A percentile compares a stretch with the other conserved stretches of the same genome.
Evolutionary conservation across 2,329 filamentous ascomycete genomes (phyloP).

Genomic region (Cladosporium cucumerinum): DNA sequence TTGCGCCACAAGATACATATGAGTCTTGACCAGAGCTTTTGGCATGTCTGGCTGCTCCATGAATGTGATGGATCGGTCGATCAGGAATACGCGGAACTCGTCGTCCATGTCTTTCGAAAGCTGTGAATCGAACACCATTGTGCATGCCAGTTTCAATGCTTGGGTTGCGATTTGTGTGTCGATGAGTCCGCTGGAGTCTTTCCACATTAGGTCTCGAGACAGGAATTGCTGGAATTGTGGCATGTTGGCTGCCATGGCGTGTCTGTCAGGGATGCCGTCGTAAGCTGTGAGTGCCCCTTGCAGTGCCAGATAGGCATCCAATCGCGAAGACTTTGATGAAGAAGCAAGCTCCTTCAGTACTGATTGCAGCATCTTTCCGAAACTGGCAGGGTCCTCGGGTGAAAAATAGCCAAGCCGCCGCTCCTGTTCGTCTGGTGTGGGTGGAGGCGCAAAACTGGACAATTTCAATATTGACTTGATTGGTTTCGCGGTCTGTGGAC

Average conservation of each 20-base stretch:
- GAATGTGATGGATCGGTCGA: slow-evolving; percentile 74
- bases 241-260: slow-evolving; percentile 73
- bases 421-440: slow-evolving; percentile 36
- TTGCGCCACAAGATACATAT: slow-evolving; percentile 75
- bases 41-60: slow-evolving; percentile 66
- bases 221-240: slow-evolving; percentile 76
- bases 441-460: slow-evolving; percentile 42
- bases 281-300: slow-evolving; percentile 74
- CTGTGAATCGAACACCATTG: slow-evolving; percentile 71
- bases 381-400: slow-evolving; percentile 53
- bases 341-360: slow-evolving; percentile 77
- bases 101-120: slow-evolving; percentile 67
- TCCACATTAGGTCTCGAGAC: slow-evolving; percentile 70
- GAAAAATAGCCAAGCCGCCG: slow-evolving; percentile 42
- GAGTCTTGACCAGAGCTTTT: slow-evolving; percentile 73
- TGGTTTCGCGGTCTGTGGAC: slow-evolving; percentile 52
- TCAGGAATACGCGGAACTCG: slow-evolving; percentile 74
- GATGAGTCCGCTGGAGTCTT: slow-evolving; percentile 43
- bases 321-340: slow-evolving; percentile 64
- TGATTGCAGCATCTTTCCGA: slow-evolving; percentile 80
- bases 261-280: slow-evolving; percentile 72
- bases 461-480: slow-evolving; percentile 81
- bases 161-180: slow-evolving; percentile 73
- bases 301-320: slow-evolving; percentile 85
- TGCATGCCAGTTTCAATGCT: slow-evolving; percentile 72